These are phyloP conservation scores for Gynostemma pentaphyllum DNA, from an alignment of 306 rosid genomes.

Conservation along the genomic window DNA sequence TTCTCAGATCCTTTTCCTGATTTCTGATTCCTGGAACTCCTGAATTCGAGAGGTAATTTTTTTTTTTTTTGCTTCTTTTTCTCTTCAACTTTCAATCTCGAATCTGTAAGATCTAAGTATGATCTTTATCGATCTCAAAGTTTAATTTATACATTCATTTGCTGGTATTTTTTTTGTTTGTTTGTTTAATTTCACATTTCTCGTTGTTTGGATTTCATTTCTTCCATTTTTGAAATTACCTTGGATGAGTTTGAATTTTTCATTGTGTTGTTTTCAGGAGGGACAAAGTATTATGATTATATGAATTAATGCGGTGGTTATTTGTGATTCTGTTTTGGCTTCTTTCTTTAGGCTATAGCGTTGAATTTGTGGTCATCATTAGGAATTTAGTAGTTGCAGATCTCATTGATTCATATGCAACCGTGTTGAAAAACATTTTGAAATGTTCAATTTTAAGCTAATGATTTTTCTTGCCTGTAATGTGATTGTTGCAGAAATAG, in stretches of 20 bases:
- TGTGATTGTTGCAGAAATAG: constrained; percentile 18
- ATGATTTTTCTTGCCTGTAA: constrained; percentile 1
- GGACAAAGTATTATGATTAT: background rate
- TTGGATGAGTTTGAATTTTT: background rate
- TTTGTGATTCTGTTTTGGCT: background rate
- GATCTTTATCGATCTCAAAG: background rate
- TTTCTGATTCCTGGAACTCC: background rate
- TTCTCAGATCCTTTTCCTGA: background rate
- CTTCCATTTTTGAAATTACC: background rate
- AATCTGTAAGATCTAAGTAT: background rate
- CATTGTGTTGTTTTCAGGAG: background rate
- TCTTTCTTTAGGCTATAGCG: background rate
- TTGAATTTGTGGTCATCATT: background rate
- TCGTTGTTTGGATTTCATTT: background rate
- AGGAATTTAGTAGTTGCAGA: background rate
- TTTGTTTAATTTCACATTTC: background rate
- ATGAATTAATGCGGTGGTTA: background rate
- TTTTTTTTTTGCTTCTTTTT: background rate
- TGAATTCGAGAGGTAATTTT: background rate
- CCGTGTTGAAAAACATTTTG: background rate
- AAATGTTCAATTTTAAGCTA: background rate
- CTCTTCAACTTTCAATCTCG: background rate
- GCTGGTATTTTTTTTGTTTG: background rate
- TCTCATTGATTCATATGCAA: background rate
- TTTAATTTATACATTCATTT: background rate